Conservation (phyloP, 768 basidiomycete genomes). For the Kwoniella newhampshirensis region DNA sequence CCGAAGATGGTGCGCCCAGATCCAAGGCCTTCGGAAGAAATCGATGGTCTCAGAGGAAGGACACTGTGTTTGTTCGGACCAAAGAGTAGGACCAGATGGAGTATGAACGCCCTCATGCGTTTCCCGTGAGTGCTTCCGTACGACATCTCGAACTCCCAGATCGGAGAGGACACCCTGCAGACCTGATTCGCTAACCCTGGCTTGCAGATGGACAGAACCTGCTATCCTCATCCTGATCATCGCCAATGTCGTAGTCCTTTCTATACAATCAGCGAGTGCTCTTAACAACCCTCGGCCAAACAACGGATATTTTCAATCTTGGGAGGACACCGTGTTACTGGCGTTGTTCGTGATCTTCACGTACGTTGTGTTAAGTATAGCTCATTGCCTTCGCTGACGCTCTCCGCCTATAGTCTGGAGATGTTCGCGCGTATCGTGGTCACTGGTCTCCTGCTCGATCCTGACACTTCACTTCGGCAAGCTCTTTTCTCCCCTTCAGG, state of each 20-base stretch:
- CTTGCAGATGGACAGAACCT: slow-evolving; percentile 78
- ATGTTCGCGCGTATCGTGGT: slow-evolving; percentile 83
- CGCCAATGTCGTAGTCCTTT: slow-evolving; percentile 74
- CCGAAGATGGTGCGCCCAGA: slow-evolving; percentile 22
- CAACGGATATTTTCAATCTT: slow-evolving; percentile 75
- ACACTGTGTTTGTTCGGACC: slow-evolving; percentile 77
- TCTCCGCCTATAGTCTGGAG: slow-evolving; percentile 64
- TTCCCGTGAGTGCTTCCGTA: slow-evolving; percentile 65
- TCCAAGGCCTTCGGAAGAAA: slow-evolving; percentile 36
- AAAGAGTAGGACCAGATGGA: slow-evolving; percentile 63
- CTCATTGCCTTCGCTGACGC: neutral
- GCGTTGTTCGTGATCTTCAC: slow-evolving; percentile 80
- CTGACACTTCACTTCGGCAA: slow-evolving; percentile 56
- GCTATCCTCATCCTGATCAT: slow-evolving; percentile 78
- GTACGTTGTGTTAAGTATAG: slow-evolving; percentile 56
- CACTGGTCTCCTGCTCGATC: slow-evolving; percentile 83
- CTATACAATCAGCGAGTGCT: slow-evolving; percentile 71
- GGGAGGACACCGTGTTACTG: slow-evolving; percentile 90
- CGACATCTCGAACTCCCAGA: too few relatives aligned
- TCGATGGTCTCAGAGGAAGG: slow-evolving; percentile 64
- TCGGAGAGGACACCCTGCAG: too few relatives aligned
- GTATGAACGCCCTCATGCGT: slow-evolving; percentile 68
- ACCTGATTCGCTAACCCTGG: neutral
- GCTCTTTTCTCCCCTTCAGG: slow-evolving; percentile 26
- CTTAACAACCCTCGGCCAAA: slow-evolving; percentile 49